A percentile compares a stretch with the other conserved stretches of the same genome.
Conservation (phyloP, 2,329 filamentous ascomycete species). For the Phaeoacremonium minimum region DNA sequence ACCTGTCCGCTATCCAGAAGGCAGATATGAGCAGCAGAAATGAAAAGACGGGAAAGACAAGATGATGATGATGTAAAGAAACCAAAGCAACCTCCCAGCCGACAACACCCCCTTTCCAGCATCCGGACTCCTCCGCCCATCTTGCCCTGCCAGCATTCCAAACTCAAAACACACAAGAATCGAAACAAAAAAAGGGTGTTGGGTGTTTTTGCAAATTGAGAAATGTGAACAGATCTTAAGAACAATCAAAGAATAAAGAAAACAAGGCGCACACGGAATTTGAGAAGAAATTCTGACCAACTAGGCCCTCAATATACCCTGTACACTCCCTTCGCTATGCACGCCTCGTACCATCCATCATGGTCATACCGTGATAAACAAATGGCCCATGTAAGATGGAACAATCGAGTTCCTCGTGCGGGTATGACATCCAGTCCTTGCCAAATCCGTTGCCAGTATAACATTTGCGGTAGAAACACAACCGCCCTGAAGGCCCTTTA, state of each 20-base stretch:
- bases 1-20: too few relatives aligned
- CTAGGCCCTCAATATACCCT: constrained; percentile 1
- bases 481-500: constrained; percentile 21
- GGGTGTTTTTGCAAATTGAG: too few relatives aligned
- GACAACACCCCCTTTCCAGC: background rate
- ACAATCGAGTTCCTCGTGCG: constrained; percentile 7
- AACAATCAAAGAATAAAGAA: background rate
- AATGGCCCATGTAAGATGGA: background rate
- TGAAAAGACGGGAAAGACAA: too few relatives aligned
- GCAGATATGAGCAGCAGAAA: too few relatives aligned
- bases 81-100: too few relatives aligned
- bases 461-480: constrained; percentile 17
- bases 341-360: too few relatives aligned
- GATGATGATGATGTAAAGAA: too few relatives aligned
- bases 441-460: constrained; percentile 6
- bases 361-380: background rate
- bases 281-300: background rate
- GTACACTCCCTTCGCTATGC: constrained; percentile 5
- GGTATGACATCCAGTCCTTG: constrained; percentile 6
- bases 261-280: background rate
- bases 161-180: background rate
- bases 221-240: too few relatives aligned
- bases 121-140: background rate
- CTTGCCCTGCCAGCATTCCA: background rate
- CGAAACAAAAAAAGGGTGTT: background rate